Evolutionary conservation across 2,329 filamentous ascomycete genomes (phyloP), one percentile per base, ranked within the genome.

Genomic region (Emmonsiellopsis sp.): DNA sequence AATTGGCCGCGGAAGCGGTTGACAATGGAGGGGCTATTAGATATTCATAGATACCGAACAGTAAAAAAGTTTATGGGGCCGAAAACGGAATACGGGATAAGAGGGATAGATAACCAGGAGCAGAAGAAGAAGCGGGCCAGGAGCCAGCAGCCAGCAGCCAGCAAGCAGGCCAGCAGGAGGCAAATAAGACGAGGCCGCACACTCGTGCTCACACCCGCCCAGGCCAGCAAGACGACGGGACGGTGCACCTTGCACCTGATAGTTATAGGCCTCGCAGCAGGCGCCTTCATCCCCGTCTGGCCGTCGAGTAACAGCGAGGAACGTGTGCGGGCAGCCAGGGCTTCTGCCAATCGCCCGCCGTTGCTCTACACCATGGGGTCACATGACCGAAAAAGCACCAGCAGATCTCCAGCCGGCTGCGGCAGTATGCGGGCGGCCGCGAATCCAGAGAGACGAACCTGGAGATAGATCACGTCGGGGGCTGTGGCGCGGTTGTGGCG

Each of bases 351-450:
- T 64, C 45, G 47, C 13, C 34, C 30, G 32, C 50, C 30, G 30
- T 51, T 46, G 50, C 53, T 52, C 48, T 53, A 57, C 58, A 57
- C 59, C 62, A 59, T 43, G 10, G 56, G 43, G 58, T 65, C 63
- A 65, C 61, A 63, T 65, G 63, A 65, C 57, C 56, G 55, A 57
- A 60, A 58, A 56, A 52, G 45, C 55, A 58, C 60, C 59, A 58
- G 54, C 59, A 60, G 62, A 59, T 59, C 56, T 52, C 50, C 50
- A 47, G 46, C 52, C 54, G 51, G 58, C 58, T 54, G 58, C 58
- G 54, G 58, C 51, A 58, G 57, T 38, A 50, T 56, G 56, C 58
- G 55, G 46, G 58, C 43, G 51, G 47, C 48, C 41, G 55, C 53
- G 54, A 58, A 58, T 57, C 51, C 47, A 50, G 55, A 55, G 51